Evolutionary conservation across 2,329 filamentous ascomycete species (phyloP).

Genomic region (Fusarium equiseti): DNA sequence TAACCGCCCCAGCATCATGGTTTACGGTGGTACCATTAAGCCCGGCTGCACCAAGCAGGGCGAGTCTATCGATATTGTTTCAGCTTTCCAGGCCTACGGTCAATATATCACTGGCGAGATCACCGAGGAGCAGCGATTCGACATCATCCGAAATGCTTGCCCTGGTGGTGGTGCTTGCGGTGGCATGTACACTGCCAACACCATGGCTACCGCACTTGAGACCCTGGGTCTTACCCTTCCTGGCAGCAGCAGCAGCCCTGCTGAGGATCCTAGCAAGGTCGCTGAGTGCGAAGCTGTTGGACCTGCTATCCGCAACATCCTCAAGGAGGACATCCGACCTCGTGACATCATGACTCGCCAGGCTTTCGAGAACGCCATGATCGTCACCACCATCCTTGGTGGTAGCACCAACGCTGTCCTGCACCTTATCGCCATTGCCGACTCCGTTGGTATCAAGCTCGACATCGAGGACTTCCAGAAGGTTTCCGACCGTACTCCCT

Average conservation of each 20-base stretch:
- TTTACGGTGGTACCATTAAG: constrained; percentile 95
- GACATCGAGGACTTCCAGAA: constrained; percentile 89
- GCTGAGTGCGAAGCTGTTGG: constrained; percentile 80
- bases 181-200: constrained; percentile 95
- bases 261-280: constrained; percentile 77
- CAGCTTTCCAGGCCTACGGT: constrained; percentile 97
- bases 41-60: constrained; percentile 86
- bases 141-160: constrained; percentile 93
- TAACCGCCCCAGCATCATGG: constrained; percentile 95
- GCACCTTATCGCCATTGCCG: constrained; percentile 85
- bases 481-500: constrained; percentile 82
- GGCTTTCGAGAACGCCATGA: constrained; percentile 88
- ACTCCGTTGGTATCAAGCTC: constrained; percentile 83
- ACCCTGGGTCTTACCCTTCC: constrained; percentile 90
- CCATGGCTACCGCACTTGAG: constrained; percentile 91
- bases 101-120: constrained; percentile 94
- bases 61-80: constrained; percentile 90
- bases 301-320: constrained; percentile 77
- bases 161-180: constrained; percentile 75
- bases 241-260: constrained; percentile 83
- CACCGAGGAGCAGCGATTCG: constrained; percentile 89
- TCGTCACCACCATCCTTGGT: constrained; percentile 83
- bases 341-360: constrained; percentile 82
- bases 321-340: constrained; percentile 82
- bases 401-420: constrained; percentile 89